Conservation (phyloP, 1,139 yeast genomes). For the Meyerozyma sp. region DNA sequence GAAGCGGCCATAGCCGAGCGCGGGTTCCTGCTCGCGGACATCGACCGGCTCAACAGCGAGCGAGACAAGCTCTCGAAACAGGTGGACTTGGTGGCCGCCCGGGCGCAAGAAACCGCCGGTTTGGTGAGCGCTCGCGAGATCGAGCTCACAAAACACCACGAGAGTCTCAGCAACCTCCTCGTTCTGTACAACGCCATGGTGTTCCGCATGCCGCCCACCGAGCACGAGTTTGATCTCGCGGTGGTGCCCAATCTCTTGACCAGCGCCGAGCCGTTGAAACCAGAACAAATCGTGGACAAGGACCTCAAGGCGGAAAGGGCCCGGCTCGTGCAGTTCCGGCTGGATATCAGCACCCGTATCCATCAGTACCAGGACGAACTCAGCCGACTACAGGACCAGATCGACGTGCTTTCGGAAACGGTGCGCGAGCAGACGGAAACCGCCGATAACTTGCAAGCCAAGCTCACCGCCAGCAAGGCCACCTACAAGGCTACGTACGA, state of each 20-base stretch:
- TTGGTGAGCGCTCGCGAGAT: conserved; percentile 42
- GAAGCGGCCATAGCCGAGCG: conserved; percentile 45
- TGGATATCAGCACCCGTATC: conserved; percentile 41
- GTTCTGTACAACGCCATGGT: conserved; percentile 53
- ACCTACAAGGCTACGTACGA: conserved; percentile 56
- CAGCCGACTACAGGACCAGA: conserved; percentile 51
- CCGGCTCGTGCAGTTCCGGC: conserved; percentile 42
- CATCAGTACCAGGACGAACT: conserved; percentile 57
- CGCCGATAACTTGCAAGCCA: conserved; percentile 56
- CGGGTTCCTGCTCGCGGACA: conserved; percentile 57
- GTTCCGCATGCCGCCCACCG: conserved; percentile 33
- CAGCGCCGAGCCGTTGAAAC: conserved; percentile 20
- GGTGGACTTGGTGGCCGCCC: conserved; percentile 46
- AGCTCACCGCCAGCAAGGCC: conserved; percentile 47
- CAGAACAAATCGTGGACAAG: conserved; percentile 27
- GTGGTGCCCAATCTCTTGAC: conserved; percentile 24
- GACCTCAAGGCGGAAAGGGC: conserved; percentile 32
- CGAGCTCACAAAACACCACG: conserved; percentile 43
- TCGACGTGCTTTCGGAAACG: conserved; percentile 52
- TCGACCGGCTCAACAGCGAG: conserved; percentile 58
- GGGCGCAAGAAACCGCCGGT: conserved; percentile 30
- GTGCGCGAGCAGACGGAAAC: conserved; percentile 53
- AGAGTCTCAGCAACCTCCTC: conserved; percentile 45
- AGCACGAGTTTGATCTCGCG: conserved; percentile 23
- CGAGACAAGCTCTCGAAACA: conserved; percentile 52